Conservation (phyloP, 2,329 filamentous ascomycete species). For the Pseudogymnoascus sp. region DNA sequence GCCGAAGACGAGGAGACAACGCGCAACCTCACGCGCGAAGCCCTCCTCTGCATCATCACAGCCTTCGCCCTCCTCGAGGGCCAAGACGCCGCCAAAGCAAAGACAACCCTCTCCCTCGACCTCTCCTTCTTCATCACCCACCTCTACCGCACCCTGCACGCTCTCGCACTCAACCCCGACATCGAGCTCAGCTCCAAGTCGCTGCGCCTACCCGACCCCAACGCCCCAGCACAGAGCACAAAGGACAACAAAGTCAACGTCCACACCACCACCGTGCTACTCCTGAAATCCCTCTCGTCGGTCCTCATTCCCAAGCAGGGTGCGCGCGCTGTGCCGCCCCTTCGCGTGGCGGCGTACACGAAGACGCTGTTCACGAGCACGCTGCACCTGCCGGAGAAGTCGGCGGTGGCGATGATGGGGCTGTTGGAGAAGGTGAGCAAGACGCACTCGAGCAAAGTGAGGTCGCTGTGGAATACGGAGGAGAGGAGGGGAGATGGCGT, state of each 20-base stretch:
- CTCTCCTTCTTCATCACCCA: constrained; percentile 92
- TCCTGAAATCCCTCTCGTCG: constrained; percentile 77
- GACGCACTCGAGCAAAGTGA: constrained; percentile 74
- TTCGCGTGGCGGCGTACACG: constrained; percentile 82
- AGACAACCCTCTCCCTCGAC: constrained; percentile 75
- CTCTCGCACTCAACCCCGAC: constrained; percentile 72
- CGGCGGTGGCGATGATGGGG: constrained; percentile 68
- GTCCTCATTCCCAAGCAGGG: constrained; percentile 70
- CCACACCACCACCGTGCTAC: constrained; percentile 85
- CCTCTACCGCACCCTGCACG: constrained; percentile 78
- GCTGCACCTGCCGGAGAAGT: constrained; percentile 87
- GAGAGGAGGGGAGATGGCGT: constrained; percentile 86
- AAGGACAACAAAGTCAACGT: constrained; percentile 74
- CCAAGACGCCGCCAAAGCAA: constrained; percentile 82
- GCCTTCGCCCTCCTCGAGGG: constrained; percentile 94
- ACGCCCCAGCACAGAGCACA: constrained; percentile 37
- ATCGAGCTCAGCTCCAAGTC: constrained; percentile 74
- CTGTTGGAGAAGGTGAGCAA: constrained; percentile 72
- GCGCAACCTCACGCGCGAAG: constrained; percentile 75
- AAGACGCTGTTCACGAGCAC: constrained; percentile 81
- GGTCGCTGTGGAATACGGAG: constrained; percentile 87
- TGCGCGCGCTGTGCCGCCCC: constrained; percentile 66
- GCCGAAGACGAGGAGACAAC: constrained; percentile 45
- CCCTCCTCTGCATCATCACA: constrained; percentile 88
- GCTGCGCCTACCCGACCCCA: constrained; percentile 61